phyloP scores from a whole-genome alignment of 768 basidiomycete genomes.

The Cystobasidium ongulense region DNA sequence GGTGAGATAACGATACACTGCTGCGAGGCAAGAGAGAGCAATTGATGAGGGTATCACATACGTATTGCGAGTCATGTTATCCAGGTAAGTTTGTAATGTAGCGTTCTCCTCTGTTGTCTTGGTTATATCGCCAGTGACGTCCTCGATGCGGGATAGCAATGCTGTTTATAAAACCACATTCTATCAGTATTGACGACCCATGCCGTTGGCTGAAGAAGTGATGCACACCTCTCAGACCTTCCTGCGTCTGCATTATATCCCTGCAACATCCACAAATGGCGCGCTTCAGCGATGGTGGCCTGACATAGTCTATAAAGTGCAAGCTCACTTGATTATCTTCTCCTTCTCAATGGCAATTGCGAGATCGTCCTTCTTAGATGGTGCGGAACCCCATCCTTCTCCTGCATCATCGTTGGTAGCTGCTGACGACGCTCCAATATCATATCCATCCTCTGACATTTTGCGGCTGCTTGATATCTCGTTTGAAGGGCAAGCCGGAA shows the following conservation, averaged over 20 bases:
- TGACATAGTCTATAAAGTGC: too few species aligned
- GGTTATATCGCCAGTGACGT: constrained; percentile 23
- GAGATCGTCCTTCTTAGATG: constrained; percentile 20
- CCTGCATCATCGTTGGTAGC: not conserved
- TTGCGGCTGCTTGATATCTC: too few species aligned
- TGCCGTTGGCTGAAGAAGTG: not conserved
- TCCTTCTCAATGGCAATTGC: constrained; percentile 24
- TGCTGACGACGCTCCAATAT: constrained; percentile 11
- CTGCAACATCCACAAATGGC: not conserved
- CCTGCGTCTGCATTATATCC: constrained; percentile 16
- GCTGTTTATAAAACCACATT: not conserved
- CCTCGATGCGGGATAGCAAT: constrained; percentile 12
- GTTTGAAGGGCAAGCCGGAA: too few species aligned
- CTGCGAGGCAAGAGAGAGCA: too few species aligned
- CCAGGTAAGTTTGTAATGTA: constrained; percentile 20
- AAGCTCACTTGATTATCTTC: constrained; percentile 26
- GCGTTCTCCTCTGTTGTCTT: constrained; percentile 25
- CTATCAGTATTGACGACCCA: not conserved
- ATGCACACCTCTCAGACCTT: constrained; percentile 11
- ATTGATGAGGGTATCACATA: not conserved
- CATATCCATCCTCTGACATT: not conserved
- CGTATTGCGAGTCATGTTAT: constrained; percentile 27
- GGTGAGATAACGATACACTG: too few species aligned
- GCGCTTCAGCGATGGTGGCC: not conserved
- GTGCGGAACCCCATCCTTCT: not conserved